Evolutionary conservation across 1,139 yeast genomes (phyloP), one percentile per base, ranked within the genome.

Genomic region (Zygoascus sp.): DNA sequence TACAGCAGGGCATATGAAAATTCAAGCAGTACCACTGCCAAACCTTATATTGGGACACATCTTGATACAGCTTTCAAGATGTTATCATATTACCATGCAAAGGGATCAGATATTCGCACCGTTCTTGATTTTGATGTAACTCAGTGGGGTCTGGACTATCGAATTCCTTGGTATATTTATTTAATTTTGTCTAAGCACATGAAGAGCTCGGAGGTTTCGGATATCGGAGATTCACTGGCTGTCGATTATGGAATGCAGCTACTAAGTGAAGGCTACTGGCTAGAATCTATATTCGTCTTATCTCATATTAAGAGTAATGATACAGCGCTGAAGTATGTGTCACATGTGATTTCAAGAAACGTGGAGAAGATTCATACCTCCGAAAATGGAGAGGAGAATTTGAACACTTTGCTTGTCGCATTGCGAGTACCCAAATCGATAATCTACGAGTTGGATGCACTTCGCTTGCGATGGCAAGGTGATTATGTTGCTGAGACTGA

Each of bases 261-360:
- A 38, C 74, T 70, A 46, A 55, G 66, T 9, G 58, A 62, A n/a
- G 77, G 76, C 0, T 62, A 75, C 46, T 75, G 79, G 76, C 70
- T 72, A 50, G 86, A 83, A 56, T 75, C 92, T 0, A 53, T 84
- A 2, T 83, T 75, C 59, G 80, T 83, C 1, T 69, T 76, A 44
- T 68, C 81, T 11, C 84, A 81, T 58, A 59, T 83, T 22, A 54
- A 59, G 1, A 64, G 72, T 52, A 81, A 80, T 52, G 62, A 58
- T 2, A 58, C 66, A 0, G 72, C 77, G 2, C 63, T 69, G 49
- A 58, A 63, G 5, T 60, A 63, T 9, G 72, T 82, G 3, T 69
- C 76, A 25, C 59, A 66, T 1, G 60, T 81, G 20, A 60, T 87
- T 1, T 71, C 75, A 5, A 60, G 67, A 2, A 75, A 81, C 46